These are phyloP conservation scores for Marasmius oreades DNA, from an alignment of 1,284 basidiomycete species.

Conservation along the genomic window DNA sequence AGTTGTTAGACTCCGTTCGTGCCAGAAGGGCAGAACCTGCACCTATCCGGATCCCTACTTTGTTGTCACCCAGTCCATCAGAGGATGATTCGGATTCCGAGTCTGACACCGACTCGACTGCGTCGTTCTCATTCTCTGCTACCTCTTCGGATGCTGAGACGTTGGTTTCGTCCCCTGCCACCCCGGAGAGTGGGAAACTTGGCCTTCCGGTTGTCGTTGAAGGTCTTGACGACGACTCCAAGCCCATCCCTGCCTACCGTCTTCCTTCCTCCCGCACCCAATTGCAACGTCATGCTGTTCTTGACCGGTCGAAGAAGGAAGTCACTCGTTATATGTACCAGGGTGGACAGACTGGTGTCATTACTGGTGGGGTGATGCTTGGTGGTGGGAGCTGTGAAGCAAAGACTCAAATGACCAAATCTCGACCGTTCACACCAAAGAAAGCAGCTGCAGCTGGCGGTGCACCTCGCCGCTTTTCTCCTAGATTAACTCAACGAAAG, in stretches of 20 bases:
- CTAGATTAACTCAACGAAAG: neutral
- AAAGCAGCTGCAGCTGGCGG: neutral
- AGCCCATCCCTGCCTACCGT: neutral
- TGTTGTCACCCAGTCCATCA: neutral
- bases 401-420: too few relatives aligned
- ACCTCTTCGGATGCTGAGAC: neutral
- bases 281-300: neutral
- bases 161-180: neutral
- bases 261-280: neutral
- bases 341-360: conserved; percentile 1
- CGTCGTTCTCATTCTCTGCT: neutral
- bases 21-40: neutral
- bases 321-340: conserved; percentile 3
- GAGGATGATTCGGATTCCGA: neutral
- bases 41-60: neutral
- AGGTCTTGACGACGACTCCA: neutral
- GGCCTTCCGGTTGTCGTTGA: neutral
- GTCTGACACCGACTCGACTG: neutral
- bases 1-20: neutral
- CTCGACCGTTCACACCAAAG: neutral
- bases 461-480: neutral
- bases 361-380: conserved; percentile 3
- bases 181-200: neutral
- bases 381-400: neutral
- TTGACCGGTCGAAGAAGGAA: neutral